Evolutionary conservation across 78 protist genomes (phyloP).

Genomic region (Pelomyxa schiedti): DNA sequence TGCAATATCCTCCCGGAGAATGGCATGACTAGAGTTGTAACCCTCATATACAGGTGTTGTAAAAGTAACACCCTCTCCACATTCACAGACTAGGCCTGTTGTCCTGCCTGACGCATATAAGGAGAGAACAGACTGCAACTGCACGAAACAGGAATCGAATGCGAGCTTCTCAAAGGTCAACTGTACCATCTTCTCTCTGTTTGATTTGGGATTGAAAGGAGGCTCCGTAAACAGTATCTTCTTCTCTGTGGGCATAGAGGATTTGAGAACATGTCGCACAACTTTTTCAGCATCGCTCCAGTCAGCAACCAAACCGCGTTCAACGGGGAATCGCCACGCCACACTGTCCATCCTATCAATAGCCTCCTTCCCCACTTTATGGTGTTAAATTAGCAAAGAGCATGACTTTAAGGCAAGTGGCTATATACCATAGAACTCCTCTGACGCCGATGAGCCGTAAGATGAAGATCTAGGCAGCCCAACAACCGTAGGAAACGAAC

Average conservation of each 20-base stretch:
- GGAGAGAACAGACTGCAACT: conserved; percentile 46
- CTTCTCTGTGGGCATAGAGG: conserved; percentile 45
- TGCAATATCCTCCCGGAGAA: conserved; percentile 18
- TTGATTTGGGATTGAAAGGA: conserved; percentile 36
- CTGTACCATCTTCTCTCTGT: conserved; percentile 45
- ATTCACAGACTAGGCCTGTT: conserved; percentile 59
- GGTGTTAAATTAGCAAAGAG: too few relatives aligned
- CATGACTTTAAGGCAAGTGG: too few relatives aligned
- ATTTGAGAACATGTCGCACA: too few relatives aligned
- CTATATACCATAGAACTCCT: too few relatives aligned
- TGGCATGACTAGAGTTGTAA: conserved; percentile 60
- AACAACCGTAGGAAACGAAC: too few relatives aligned
- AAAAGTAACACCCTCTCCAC: conserved; percentile 51
- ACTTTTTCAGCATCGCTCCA: too few relatives aligned
- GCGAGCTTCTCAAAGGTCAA: conserved; percentile 58
- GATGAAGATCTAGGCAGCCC: too few relatives aligned
- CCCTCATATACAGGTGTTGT: conserved; percentile 85
- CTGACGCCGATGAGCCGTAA: too few relatives aligned
- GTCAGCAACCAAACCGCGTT: too few relatives aligned
- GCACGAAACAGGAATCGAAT: conserved; percentile 22
- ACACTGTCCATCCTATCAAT: too few relatives aligned
- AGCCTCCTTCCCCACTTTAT: too few relatives aligned
- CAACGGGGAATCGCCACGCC: too few relatives aligned
- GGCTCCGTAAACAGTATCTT: conserved; percentile 38
- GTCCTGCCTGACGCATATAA: not conserved